Evolutionary conservation across 805 yeast species (phyloP), one percentile per base, ranked within the genome.

Genomic region (Kuraishia hungarica): DNA sequence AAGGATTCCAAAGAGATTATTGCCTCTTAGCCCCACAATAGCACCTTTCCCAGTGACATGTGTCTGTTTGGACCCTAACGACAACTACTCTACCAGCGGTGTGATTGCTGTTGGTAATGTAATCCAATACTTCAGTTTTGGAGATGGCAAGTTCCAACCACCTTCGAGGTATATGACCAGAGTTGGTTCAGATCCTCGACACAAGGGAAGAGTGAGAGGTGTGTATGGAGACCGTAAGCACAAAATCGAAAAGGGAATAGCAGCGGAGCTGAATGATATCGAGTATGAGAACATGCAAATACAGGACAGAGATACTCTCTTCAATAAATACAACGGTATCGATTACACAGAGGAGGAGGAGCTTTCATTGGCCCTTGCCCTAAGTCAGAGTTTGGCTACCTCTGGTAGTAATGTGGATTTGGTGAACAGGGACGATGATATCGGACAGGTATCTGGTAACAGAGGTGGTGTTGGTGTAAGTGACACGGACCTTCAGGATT

Each of bases 311-410:
- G 6, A 57, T 58, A 11, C 62, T 6, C 20, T 76, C 53, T 59
- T 77, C 26, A 72, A 72, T 39, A 78, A 74, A 63, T 80, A 72
- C 61, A 80, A 80, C 60, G 85, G 84, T 1, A 62, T 63, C 19
- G 63, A 63, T 2, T 61, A 62, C 17, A 65, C 63, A 4, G 76
- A 73, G 53, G 74, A 74, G 5, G 71, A 68, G 39, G 79, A 75
- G 28, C 58, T 73, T 26, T 67, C 70, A 24, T 61, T 75, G 60
- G 80, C 79, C 1, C 54, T 77, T 50, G 80, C 81, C 2, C 56
- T 78, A 58, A 70, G 73, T 57, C 67, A 62, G 43, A 69, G 72
- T 26, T 35, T 64, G 51, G 61, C 58, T 39, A 56, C 53, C 28
- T 49, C 35, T 22, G 50, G 51, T 10, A 51, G 43, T 15, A 35